A percentile compares a stretch with the other conserved stretches of the same genome.
Conservation (phyloP, 2,329 filamentous ascomycete genomes). For the Penicillium sp. region DNA sequence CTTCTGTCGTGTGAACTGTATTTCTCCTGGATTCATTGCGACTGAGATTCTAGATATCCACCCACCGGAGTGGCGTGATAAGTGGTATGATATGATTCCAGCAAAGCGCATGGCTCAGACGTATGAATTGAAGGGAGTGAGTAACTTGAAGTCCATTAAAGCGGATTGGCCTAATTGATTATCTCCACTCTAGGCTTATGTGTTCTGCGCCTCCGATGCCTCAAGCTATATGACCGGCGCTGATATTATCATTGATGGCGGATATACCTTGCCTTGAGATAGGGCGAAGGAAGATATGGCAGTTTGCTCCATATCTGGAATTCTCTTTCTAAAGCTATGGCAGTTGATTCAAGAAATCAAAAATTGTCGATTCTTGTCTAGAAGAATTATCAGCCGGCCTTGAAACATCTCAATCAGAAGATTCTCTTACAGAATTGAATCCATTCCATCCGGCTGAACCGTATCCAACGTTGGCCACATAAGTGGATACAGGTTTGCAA, state of each 20-base stretch:
- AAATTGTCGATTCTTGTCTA: slow-evolving; percentile 17
- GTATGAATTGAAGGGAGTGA: slow-evolving; percentile 41
- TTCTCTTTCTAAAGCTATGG: not conserved
- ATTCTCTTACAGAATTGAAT: slow-evolving; percentile 14
- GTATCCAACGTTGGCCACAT: slow-evolving; percentile 25
- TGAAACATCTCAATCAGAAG: not conserved
- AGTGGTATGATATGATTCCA: slow-evolving; percentile 43
- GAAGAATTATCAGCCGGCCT: not conserved
- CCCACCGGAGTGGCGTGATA: slow-evolving; percentile 37
- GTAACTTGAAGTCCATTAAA: not conserved
- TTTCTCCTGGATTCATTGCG: slow-evolving; percentile 43
- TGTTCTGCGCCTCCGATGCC: slow-evolving; percentile 49
- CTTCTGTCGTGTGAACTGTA: slow-evolving; percentile 41
- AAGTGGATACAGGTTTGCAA: slow-evolving; percentile 22
- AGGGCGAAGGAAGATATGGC: too few species aligned
- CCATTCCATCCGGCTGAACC: slow-evolving; percentile 13
- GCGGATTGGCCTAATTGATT: not conserved
- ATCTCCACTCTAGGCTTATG: slow-evolving; percentile 34
- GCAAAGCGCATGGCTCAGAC: slow-evolving; percentile 38
- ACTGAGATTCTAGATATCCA: slow-evolving; percentile 40
- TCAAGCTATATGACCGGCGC: slow-evolving; percentile 52
- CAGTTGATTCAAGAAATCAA: slow-evolving; percentile 20
- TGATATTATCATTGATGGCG: slow-evolving; percentile 50
- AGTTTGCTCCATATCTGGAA: not conserved
- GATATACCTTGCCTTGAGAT: slow-evolving; percentile 40